These are phyloP conservation scores for Cynara cardunculus DNA, from an alignment of 129 eudicot species.

Conservation along the genomic window DNA sequence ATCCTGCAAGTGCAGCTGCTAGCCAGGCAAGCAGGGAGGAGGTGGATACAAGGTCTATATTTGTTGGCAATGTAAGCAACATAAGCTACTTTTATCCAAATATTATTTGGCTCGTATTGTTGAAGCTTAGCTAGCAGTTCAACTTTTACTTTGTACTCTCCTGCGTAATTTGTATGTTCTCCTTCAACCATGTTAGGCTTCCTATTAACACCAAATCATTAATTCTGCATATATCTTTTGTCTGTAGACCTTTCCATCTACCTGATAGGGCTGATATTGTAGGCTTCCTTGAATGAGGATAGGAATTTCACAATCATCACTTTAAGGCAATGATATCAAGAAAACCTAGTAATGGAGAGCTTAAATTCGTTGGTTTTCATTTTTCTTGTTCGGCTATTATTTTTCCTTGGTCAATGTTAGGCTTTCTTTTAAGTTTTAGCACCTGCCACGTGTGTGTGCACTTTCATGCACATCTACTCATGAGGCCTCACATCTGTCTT, in stretches of 20 bases:
- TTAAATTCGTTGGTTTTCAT: background rate
- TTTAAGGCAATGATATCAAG: background rate
- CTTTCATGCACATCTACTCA: background rate
- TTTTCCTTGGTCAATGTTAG: background rate
- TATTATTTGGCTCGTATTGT: background rate
- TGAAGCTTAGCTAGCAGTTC: background rate
- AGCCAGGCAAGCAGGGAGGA: slow-evolving; percentile 80
- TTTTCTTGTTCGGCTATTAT: background rate
- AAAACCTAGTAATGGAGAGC: background rate
- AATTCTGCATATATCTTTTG: background rate
- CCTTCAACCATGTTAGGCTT: background rate
- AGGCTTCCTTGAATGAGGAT: background rate
- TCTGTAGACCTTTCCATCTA: background rate
- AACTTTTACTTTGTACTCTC: background rate
- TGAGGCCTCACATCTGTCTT: background rate
- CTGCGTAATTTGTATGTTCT: background rate
- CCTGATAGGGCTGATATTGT: background rate
- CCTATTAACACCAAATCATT: background rate
- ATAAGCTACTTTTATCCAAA: background rate
- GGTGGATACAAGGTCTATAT: slow-evolving; percentile 81
- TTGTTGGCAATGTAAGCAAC: slow-evolving; percentile 91
- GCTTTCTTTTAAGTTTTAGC: background rate
- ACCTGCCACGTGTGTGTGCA: background rate
- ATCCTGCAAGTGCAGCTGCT: slow-evolving; percentile 79
- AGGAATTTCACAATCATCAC: background rate